phyloP scores from a whole-genome alignment of 1,284 basidiomycete species.

The Ustilago trichophora region DNA sequence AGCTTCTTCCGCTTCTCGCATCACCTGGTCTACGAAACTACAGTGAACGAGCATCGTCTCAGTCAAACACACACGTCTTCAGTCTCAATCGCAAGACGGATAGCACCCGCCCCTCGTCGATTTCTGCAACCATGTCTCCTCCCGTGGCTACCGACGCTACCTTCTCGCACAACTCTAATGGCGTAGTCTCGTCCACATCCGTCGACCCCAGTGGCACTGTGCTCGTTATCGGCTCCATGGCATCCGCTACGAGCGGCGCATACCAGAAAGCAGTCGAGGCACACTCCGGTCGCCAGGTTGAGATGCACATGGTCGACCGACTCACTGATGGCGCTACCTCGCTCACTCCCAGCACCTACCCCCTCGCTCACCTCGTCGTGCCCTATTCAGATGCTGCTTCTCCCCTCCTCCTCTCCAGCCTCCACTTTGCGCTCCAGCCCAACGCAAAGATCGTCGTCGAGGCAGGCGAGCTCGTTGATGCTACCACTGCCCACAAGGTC shows the following conservation, averaged over 20 bases:
- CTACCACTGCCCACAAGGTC: slow-evolving; percentile 23
- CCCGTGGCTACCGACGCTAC: slow-evolving; percentile 38
- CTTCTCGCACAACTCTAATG: slow-evolving; percentile 39
- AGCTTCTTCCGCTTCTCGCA: too few species aligned
- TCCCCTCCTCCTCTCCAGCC: slow-evolving; percentile 41
- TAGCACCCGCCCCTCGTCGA: too few species aligned
- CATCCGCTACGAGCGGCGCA: slow-evolving; percentile 51
- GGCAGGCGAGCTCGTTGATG: slow-evolving; percentile 36
- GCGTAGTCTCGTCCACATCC: slow-evolving; percentile 37
- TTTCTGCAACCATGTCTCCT: slow-evolving; percentile 28
- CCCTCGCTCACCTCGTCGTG: slow-evolving; percentile 45
- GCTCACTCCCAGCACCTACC: slow-evolving; percentile 42
- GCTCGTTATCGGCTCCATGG: slow-evolving; percentile 61
- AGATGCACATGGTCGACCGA: slow-evolving; percentile 66
- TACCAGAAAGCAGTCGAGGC: slow-evolving; percentile 59
- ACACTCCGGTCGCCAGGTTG: slow-evolving; percentile 47
- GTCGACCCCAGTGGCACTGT: slow-evolving; percentile 39
- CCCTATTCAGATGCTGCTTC: slow-evolving; percentile 43
- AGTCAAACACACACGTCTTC: too few species aligned
- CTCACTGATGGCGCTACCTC: slow-evolving; percentile 57
- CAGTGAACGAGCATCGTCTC: too few species aligned
- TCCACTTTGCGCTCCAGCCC: slow-evolving; percentile 41
- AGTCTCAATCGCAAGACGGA: too few species aligned
- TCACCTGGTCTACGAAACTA: too few species aligned
- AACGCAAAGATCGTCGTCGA: slow-evolving; percentile 44